A percentile compares a stretch with the other conserved stretches of the same genome.
phyloP scores from a whole-genome alignment of 176 grass and related monocot species.

The Eragrostis nindensis region DNA sequence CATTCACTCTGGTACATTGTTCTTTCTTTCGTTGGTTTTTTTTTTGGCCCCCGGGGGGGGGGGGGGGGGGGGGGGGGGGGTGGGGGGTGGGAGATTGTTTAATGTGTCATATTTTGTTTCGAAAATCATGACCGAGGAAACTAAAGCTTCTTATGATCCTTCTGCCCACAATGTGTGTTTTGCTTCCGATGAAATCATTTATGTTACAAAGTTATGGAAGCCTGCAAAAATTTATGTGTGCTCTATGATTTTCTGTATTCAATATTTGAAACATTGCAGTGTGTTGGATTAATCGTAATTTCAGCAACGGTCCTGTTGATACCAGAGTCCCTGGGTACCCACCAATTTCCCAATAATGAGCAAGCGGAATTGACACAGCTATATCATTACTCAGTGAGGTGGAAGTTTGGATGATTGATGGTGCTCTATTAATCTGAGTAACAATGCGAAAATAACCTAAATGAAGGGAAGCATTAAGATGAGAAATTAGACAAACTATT shows the following conservation, averaged over 20 bases:
- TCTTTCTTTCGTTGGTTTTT: not conserved
- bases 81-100: too few relatives aligned
- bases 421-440: conserved; percentile 18
- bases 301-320: not conserved
- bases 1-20: conserved; percentile 33
- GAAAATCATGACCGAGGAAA: too few relatives aligned
- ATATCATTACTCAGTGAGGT: not conserved
- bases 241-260: not conserved
- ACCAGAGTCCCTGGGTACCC: not conserved
- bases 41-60: too few relatives aligned
- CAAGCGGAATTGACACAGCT: not conserved
- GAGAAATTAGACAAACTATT: conserved; percentile 9
- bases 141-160: too few relatives aligned
- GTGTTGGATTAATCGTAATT: not conserved
- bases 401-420: not conserved
- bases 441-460: not conserved
- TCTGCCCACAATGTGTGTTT: too few relatives aligned
- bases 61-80: too few relatives aligned
- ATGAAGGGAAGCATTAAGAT: conserved; percentile 1
- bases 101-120: not conserved
- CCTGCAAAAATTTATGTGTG: not conserved
- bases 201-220: not conserved
- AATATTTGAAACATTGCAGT: not conserved
- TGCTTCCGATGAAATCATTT: not conserved
- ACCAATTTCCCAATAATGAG: not conserved